These are phyloP conservation scores for Backusella tuberculispora DNA, from an alignment of 192 early-diverging fungal genomes.

Conservation along the genomic window DNA sequence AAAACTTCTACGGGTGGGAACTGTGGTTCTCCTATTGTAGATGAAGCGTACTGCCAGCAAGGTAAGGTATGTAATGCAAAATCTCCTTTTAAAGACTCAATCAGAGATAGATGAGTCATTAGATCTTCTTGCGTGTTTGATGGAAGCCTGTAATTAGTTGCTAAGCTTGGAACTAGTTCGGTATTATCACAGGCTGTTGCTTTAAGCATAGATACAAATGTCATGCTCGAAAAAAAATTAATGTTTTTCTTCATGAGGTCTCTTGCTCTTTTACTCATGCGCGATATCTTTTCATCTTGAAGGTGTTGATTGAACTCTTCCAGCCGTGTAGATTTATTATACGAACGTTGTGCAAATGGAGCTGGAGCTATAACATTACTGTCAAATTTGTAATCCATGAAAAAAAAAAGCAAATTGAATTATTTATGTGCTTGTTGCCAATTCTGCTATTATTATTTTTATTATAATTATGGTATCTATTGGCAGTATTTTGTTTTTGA, in stretches of 20 bases:
- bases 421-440: neutral
- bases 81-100: neutral
- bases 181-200: neutral
- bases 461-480: no score
- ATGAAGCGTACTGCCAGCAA: neutral
- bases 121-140: slow-evolving; percentile 3
- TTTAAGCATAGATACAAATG: slow-evolving; percentile 7
- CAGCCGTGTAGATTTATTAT: neutral
- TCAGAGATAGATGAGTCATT: neutral
- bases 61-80: slow-evolving; percentile 1
- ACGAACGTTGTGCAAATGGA: neutral
- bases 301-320: neutral
- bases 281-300: neutral
- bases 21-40: neutral
- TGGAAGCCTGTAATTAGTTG: neutral
- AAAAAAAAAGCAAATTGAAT: neutral
- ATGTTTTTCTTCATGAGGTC: slow-evolving; percentile 1
- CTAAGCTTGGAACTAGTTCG: neutral
- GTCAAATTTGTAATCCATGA: slow-evolving; percentile 7
- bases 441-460: no score
- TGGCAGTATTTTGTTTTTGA: no score
- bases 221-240: slow-evolving; percentile 12
- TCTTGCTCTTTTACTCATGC: neutral
- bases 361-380: neutral
- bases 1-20: slow-evolving; percentile 9